Conservation (phyloP, 192 early-diverging fungal genomes). For the Coemansia sp. region DNA sequence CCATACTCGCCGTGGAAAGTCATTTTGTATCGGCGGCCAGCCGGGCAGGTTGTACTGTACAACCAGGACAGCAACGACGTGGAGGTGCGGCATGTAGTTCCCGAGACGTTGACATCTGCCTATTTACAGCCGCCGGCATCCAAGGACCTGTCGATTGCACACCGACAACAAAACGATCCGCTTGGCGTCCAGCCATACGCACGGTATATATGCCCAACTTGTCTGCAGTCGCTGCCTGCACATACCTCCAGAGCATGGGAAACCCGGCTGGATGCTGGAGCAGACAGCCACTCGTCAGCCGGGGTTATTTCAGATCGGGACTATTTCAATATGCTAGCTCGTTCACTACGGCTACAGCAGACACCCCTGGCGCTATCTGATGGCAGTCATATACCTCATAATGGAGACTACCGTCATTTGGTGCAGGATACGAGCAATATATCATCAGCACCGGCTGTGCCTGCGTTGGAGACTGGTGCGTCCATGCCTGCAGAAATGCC, state of each 20-base stretch:
- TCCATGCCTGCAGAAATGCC: background rate
- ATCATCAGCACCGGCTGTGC: background rate
- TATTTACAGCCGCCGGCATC: background rate
- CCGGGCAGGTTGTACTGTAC: conserved; percentile 63
- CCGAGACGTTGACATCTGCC: conserved; percentile 10
- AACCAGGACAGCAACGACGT: conserved; percentile 59
- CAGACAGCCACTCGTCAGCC: background rate
- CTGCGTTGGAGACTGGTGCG: background rate
- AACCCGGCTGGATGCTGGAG: conserved; percentile 6
- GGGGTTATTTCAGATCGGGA: conserved; percentile 28
- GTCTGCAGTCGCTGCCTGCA: conserved; percentile 17
- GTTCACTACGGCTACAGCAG: conserved; percentile 18
- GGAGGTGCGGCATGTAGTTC: conserved; percentile 42
- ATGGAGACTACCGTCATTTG: background rate
- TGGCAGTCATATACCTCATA: background rate
- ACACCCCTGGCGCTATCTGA: conserved; percentile 10
- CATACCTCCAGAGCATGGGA: conserved; percentile 9
- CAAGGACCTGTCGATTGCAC: conserved; percentile 10
- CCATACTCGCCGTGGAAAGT: conserved; percentile 50
- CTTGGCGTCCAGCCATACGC: conserved; percentile 9
- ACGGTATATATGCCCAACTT: conserved; percentile 26
- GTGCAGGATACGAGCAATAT: background rate
- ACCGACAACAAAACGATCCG: conserved; percentile 1
- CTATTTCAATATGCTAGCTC: conserved; percentile 39
- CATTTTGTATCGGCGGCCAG: conserved; percentile 37